These are phyloP conservation scores for Penicillium nucicola DNA, from an alignment of 495 filamentous ascomycete species.

Conservation along the genomic window DNA sequence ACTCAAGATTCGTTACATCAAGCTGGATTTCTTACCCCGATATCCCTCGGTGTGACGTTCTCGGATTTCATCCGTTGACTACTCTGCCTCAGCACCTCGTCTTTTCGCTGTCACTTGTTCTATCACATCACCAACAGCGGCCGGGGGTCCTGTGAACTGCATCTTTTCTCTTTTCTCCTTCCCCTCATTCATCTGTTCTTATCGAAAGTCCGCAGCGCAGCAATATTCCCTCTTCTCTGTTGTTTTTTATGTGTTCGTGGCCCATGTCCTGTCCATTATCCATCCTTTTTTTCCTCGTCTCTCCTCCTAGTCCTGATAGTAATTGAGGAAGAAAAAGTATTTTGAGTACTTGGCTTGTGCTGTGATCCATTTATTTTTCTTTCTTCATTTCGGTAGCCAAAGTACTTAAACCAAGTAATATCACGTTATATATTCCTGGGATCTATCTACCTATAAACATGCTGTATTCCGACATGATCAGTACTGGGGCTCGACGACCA, in stretches of 20 bases:
- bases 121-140: conserved; percentile 10
- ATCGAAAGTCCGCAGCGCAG: conserved; percentile 44
- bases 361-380: neutral
- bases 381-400: neutral
- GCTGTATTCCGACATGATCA: no score
- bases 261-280: conserved; percentile 24
- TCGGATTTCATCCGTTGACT: neutral
- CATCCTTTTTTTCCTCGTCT: conserved; percentile 27
- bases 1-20: neutral
- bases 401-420: neutral
- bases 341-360: conserved; percentile 4
- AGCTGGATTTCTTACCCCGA: neutral
- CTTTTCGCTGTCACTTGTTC: conserved; percentile 19
- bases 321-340: conserved; percentile 41
- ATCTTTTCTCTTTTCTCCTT: conserved; percentile 17
- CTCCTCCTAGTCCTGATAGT: conserved; percentile 35
- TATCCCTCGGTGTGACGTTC: neutral
- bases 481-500: no score
- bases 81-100: neutral
- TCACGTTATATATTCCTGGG: no score
- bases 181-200: conserved; percentile 28
- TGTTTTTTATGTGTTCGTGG: conserved; percentile 31
- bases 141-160: conserved; percentile 10
- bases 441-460: no score
- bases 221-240: conserved; percentile 42